Conservation (phyloP, 805 yeast genomes). For the Candida takata region DNA sequence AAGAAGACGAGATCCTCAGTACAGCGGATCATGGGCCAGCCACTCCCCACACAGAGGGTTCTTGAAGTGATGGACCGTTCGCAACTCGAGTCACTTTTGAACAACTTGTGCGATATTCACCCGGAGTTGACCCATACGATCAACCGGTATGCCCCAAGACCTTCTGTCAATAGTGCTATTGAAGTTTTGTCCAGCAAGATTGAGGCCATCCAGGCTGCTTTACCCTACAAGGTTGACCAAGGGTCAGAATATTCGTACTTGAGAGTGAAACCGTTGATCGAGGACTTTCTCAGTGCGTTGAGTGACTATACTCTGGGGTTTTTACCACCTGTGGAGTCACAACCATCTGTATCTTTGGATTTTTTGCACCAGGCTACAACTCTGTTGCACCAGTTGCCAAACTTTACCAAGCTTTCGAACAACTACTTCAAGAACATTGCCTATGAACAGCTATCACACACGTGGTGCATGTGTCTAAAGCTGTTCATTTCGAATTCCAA, state of each 20-base stretch:
- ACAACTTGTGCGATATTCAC: slow-evolving; percentile 45
- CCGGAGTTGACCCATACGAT: slow-evolving; percentile 57
- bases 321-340: slow-evolving; percentile 60
- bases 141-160: slow-evolving; percentile 44
- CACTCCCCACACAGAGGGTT: slow-evolving; percentile 54
- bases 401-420: slow-evolving; percentile 43
- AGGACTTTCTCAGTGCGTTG: slow-evolving; percentile 62
- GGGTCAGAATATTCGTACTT: slow-evolving; percentile 70
- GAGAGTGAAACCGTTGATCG: slow-evolving; percentile 59
- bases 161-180: slow-evolving; percentile 47
- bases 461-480: slow-evolving; percentile 45
- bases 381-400: slow-evolving; percentile 58
- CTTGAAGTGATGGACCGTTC: slow-evolving; percentile 61
- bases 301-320: slow-evolving; percentile 69
- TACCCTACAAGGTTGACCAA: slow-evolving; percentile 74
- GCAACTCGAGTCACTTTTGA: slow-evolving; percentile 46
- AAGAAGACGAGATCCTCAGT: slow-evolving; percentile 2
- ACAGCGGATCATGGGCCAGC: slow-evolving; percentile 41
- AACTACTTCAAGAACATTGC: slow-evolving; percentile 41
- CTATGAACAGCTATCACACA: slow-evolving; percentile 52
- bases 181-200: slow-evolving; percentile 38
- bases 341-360: slow-evolving; percentile 45
- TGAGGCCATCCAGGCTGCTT: slow-evolving; percentile 33
- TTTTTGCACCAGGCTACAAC: slow-evolving; percentile 58
- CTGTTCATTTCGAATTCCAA: slow-evolving; percentile 21